Conservation (phyloP, 306 rosid genomes). For the Astragalus glycyphyllos region DNA sequence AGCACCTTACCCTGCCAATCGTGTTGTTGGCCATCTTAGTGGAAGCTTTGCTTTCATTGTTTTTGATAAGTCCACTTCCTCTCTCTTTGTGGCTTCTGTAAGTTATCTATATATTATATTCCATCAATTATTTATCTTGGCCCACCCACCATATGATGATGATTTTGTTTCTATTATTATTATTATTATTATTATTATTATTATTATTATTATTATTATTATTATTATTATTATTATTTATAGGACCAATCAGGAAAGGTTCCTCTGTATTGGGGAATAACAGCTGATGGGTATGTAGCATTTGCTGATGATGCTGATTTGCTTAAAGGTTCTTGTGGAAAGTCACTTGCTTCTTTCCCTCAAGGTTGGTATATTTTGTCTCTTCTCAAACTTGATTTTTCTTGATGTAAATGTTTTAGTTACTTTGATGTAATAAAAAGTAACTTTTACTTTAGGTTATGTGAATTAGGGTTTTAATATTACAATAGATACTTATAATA, state of each 20-base stretch:
- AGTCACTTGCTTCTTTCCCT: slow-evolving; percentile 99
- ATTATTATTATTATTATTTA: slow-evolving; percentile 37
- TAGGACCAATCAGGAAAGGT: slow-evolving; percentile 92
- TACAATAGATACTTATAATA: too few species aligned
- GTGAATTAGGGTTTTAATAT: too few species aligned
- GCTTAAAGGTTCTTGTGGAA: slow-evolving; percentile 95
- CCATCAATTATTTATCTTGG: not conserved
- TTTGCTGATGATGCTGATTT: slow-evolving; percentile 87
- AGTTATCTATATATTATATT: slow-evolving; percentile 34
- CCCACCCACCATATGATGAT: not conserved
- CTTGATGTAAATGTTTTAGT: too few species aligned
- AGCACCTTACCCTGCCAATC: slow-evolving; percentile 95
- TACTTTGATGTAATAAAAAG: too few species aligned
- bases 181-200: too few species aligned
- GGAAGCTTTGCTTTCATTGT: slow-evolving; percentile 90
- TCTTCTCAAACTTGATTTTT: too few species aligned
- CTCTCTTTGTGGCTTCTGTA: slow-evolving; percentile 93
- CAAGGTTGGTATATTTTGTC: slow-evolving; percentile 63
- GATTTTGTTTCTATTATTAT: slow-evolving; percentile 9
- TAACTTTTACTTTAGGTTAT: too few species aligned
- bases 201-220: too few species aligned
- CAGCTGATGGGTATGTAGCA: slow-evolving; percentile 95
- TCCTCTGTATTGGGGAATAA: slow-evolving; percentile 97
- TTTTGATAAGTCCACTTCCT: slow-evolving; percentile 89
- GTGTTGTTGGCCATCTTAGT: slow-evolving; percentile 86